Base-by-base conservation (phyloP, 495 filamentous ascomycete species). In the Cercophora sp. region DNA sequence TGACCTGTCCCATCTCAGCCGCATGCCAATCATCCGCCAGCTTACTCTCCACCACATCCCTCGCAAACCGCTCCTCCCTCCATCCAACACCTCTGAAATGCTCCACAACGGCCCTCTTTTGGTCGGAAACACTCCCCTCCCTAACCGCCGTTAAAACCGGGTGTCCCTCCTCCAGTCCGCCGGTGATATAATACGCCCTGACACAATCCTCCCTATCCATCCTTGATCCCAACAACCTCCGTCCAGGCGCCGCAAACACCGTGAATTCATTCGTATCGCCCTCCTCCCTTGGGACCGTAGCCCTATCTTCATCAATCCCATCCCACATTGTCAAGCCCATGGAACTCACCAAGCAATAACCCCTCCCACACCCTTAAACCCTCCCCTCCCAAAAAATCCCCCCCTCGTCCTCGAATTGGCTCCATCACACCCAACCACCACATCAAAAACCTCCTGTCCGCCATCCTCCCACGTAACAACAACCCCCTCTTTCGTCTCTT, bases 21-120 rank as follows among this genome's bases (percentile, higher is more conserved):
- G 59, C 67, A 59, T 82, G 80, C 51, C 79, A 79, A 57, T 82
- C 73, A 2, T 23, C 40, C 16, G 40, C 40, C 19, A 43, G 20
- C 2, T 71, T 55, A 3, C 54, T 43, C 23, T 39, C 44, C 49
- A 50, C 55, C 59, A 75, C 59, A 3, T 54, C 66, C 10, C 69
- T 58, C 20, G 79, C 26, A 24, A 82, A 52, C 24, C 65, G 15
- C 1, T 71, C 57, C 8, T 65, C 60, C 54, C 74, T 45, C 78
- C 79, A 82, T 3, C 75, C 78, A 1, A 70, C 70, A 26, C 62
- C 72, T 2, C 60, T 59, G 51, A 78, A 78, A 4, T 67, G 48
- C 9, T 70, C 64, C 1, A 22, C 40, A 18, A 18, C 23, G 11
- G 40, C 40, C 22, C 22, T 43, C 8, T 22, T 18, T n/a, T 43